Evolutionary conservation across 108 stramenopile genomes (phyloP), one percentile per base, ranked within the genome.

Genomic region (Nannochloropsis granulata): DNA sequence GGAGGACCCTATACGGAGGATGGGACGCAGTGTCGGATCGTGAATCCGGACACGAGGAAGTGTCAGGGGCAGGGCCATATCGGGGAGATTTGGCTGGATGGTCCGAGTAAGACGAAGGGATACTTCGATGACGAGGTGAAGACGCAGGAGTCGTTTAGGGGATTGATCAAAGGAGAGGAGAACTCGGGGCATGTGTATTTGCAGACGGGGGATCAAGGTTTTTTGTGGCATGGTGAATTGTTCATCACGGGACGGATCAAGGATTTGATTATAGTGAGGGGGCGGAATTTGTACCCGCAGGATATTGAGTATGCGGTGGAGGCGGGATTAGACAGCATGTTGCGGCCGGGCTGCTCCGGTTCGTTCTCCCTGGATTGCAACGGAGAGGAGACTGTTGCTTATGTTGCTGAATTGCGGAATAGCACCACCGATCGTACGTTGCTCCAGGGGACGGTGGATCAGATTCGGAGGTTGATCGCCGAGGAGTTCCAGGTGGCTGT

Each of bases 211-310:
- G 99, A 99, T 91, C 87, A 97, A 34, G 99, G 98, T 12, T 99
- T 99, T 86, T 16, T 98, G 23, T 93, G 96, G 88, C 83, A 94
- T 0, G 92, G 90, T 7, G 97, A 99, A 86, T 90, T 99, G 16
- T 99, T 96, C 89, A 93, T 99, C 44, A 88, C 85, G 56, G 90
- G 97, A 14, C 91, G 98, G 79, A 87, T 95, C 26, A 98, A 99
- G 91, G 99, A 99, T 92, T 91, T 99, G 78, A 95, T 99, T 84
- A 99, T 99, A 83, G 92, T 99, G 16, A 92, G 95, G 13, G 99
- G 99, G 7, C 87, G 96, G 23, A 99, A 99, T 87, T 95, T 99
- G 83, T 99, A 98, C 87, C 99, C 99, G 8, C 98, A 98, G 88
- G 98, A 99, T 87, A 90, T 99, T 13, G 99, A 99, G 87, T 92